Conservation (phyloP, 2,329 filamentous ascomycete genomes). For the Colletotrichum horii region DNA sequence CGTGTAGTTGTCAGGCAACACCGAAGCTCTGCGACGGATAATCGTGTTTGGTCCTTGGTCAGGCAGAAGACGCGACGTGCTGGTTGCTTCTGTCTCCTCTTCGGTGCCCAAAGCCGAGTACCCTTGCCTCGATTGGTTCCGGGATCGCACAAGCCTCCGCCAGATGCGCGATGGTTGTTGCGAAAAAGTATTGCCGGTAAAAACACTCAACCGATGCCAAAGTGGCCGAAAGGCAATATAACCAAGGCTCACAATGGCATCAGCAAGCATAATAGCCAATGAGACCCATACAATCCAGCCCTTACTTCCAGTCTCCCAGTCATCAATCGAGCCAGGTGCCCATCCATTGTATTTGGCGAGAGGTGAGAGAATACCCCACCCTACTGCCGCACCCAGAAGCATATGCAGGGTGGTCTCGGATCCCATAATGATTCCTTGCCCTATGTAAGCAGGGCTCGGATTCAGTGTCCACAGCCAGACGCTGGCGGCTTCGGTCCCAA, state of each 20-base stretch:
- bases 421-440: slow-evolving; percentile 98
- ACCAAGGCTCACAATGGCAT: slow-evolving; percentile 86
- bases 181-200: not conserved
- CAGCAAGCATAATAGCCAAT: slow-evolving; percentile 93
- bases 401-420: slow-evolving; percentile 94
- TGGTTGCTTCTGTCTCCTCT: not conserved
- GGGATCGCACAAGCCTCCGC: not conserved
- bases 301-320: slow-evolving; percentile 94
- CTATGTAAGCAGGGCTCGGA: slow-evolving; percentile 94
- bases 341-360: slow-evolving; percentile 85
- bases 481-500: slow-evolving; percentile 75
- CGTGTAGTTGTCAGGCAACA: not conserved
- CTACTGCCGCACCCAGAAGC: slow-evolving; percentile 86
- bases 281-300: slow-evolving; percentile 99
- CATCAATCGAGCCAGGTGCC: slow-evolving; percentile 84
- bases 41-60: not conserved
- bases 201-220: not conserved
- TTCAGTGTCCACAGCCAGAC: slow-evolving; percentile 97
- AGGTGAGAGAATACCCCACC: slow-evolving; percentile 91
- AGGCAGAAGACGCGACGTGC: not conserved
- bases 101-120: slow-evolving; percentile 8
- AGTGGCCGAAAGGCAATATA: slow-evolving; percentile 75
- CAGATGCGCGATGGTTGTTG: not conserved
- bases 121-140: not conserved
- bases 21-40: not conserved